These are phyloP conservation scores for Dryas alaskensis DNA, from an alignment of 306 rosid genomes.

Conservation along the genomic window DNA sequence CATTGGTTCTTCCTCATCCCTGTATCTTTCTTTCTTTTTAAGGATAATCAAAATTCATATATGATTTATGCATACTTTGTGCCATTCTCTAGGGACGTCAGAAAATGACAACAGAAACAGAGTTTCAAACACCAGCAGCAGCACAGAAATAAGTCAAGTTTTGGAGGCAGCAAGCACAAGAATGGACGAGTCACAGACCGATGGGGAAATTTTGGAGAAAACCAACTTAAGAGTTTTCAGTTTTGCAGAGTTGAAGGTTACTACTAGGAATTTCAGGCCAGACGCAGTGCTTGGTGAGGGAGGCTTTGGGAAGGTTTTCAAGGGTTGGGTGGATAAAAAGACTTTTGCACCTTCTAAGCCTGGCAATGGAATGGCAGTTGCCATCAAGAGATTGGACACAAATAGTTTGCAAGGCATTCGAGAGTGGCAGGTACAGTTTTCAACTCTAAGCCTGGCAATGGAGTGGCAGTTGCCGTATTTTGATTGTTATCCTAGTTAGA, in stretches of 20 bases:
- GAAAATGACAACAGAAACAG: slow-evolving; percentile 31
- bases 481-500: no score
- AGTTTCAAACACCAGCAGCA: slow-evolving; percentile 50
- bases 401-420: slow-evolving; percentile 75
- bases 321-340: slow-evolving; percentile 72
- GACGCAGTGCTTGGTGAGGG: slow-evolving; percentile 73
- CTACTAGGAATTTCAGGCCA: slow-evolving; percentile 57
- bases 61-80: background rate
- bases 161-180: slow-evolving; percentile 53
- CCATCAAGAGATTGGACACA: slow-evolving; percentile 63
- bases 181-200: slow-evolving; percentile 18
- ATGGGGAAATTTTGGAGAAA: slow-evolving; percentile 47
- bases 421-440: slow-evolving; percentile 71
- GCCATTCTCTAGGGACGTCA: slow-evolving; percentile 38
- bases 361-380: slow-evolving; percentile 63
- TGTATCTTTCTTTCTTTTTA: no score
- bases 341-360: slow-evolving; percentile 58
- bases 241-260: slow-evolving; percentile 54
- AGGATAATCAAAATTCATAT: no score
- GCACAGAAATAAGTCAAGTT: slow-evolving; percentile 49
- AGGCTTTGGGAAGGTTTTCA: slow-evolving; percentile 86
- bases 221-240: slow-evolving; percentile 61
- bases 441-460: background rate
- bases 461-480: no score
- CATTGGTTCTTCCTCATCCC: no score